Evolutionary conservation across 2,329 filamentous ascomycete genomes (phyloP).

Genomic region (Emergomyces orientalis): DNA sequence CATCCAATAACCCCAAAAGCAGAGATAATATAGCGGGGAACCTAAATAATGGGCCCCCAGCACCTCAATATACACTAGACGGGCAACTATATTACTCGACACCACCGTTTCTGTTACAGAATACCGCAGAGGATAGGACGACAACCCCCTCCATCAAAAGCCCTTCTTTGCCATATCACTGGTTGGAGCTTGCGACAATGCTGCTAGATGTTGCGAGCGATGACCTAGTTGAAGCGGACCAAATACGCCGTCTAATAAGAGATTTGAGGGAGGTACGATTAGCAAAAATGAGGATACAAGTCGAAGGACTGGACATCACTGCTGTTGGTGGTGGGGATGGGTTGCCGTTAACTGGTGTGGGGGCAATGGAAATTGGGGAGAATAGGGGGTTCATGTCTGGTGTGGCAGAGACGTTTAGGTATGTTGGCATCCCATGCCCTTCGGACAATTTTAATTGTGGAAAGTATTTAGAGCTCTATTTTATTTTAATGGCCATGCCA

Average conservation of each 20-base stretch:
- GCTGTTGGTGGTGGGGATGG: constrained; percentile 54
- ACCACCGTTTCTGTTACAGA: constrained; percentile 70
- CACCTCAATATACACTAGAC: constrained; percentile 26
- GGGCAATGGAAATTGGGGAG: constrained; percentile 87
- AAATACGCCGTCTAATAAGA: constrained; percentile 63
- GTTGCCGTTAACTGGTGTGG: constrained; percentile 70
- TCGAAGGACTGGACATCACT: constrained; percentile 55
- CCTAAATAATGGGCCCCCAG: constrained; percentile 18
- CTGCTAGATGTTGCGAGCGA: constrained; percentile 76
- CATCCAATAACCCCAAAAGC: constrained; percentile 27
- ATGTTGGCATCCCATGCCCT: constrained; percentile 13
- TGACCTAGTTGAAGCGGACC: constrained; percentile 65
- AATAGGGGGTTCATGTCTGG: constrained; percentile 72
- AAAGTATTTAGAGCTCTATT: background rate
- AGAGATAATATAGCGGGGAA: constrained; percentile 13
- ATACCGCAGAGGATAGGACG: constrained; percentile 47
- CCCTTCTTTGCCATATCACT: constrained; percentile 75
- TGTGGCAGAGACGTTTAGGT: constrained; percentile 74
- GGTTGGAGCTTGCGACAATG: constrained; percentile 83
- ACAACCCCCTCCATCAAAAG: background rate
- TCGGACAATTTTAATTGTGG: background rate
- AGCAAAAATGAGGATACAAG: constrained; percentile 74
- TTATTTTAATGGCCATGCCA: background rate
- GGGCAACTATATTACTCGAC: constrained; percentile 39
- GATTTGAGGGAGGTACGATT: constrained; percentile 81